phyloP scores from a whole-genome alignment of 352 stramenopile genomes.

The Globisporangium nagaii region DNA sequence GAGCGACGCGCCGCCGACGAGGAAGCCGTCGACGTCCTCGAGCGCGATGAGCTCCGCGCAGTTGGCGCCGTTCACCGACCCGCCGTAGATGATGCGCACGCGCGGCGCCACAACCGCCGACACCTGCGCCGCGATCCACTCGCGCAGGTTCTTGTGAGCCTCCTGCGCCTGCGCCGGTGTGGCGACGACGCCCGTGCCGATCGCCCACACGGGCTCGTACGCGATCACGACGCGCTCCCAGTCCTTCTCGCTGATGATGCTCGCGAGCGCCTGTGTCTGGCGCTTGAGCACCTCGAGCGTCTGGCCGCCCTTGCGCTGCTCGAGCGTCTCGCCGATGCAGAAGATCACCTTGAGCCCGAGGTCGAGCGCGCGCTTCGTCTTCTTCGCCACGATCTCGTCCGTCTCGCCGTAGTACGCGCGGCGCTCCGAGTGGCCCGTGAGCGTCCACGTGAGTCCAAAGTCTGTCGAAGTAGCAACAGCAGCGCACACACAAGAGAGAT shows the following conservation, averaged over 20 bases:
- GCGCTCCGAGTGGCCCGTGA: conserved; percentile 92
- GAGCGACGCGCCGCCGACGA: conserved; percentile 92
- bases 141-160: conserved; percentile 80
- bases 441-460: conserved; percentile 69
- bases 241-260: conserved; percentile 79
- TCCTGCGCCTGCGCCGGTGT: conserved; percentile 94
- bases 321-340: conserved; percentile 96
- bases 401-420: conserved; percentile 90
- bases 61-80: conserved; percentile 91
- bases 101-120: conserved; percentile 55
- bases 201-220: conserved; percentile 97
- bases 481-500: neutral
- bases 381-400: conserved; percentile 91
- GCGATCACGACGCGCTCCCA: conserved; percentile 90
- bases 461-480: conserved; percentile 18
- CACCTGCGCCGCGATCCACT: conserved; percentile 72
- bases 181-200: conserved; percentile 95
- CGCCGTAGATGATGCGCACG: conserved; percentile 90
- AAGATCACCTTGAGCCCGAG: conserved; percentile 93
- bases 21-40: conserved; percentile 89
- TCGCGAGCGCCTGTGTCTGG: conserved; percentile 92
- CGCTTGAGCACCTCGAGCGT: conserved; percentile 91
- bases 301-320: conserved; percentile 84
- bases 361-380: conserved; percentile 89
- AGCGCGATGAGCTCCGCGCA: conserved; percentile 85